A percentile compares a stretch with the other conserved stretches of the same genome.
Evolutionary conservation across 352 stramenopile genomes (phyloP).

Genomic region (Globisporangium heterothallicum): DNA sequence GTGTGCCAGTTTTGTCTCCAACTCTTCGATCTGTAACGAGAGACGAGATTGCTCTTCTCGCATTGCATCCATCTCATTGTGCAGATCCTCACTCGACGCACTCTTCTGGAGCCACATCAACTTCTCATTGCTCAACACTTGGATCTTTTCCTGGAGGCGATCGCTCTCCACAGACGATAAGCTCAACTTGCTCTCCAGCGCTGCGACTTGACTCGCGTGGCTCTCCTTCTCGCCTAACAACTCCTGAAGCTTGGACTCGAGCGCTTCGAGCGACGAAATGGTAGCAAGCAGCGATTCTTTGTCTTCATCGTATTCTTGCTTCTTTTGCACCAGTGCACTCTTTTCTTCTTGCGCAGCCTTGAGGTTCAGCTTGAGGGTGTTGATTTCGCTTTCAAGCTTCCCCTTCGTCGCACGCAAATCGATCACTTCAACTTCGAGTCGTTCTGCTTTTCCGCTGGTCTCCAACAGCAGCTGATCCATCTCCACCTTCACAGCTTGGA

Average conservation of each 20-base stretch:
- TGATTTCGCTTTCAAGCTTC: slow-evolving; percentile 23
- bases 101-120: slow-evolving; percentile 19
- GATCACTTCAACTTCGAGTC: slow-evolving; percentile 34
- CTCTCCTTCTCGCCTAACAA: slow-evolving; percentile 5
- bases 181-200: slow-evolving; percentile 4
- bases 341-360: slow-evolving; percentile 22
- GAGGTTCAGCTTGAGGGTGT: slow-evolving; percentile 26
- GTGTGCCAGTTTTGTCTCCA: slow-evolving; percentile 11
- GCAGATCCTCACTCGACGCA: slow-evolving; percentile 20
- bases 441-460: slow-evolving; percentile 25
- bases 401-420: slow-evolving; percentile 33
- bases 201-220: slow-evolving; percentile 1
- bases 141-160: slow-evolving; percentile 7
- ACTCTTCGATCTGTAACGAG: slow-evolving; percentile 2
- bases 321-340: slow-evolving; percentile 20
- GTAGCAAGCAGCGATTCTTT: slow-evolving; percentile 13
- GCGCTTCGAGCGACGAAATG: slow-evolving; percentile 1
- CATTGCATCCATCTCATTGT: slow-evolving; percentile 18
- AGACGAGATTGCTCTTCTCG: slow-evolving; percentile 18
- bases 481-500: slow-evolving; percentile 17
- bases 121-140: slow-evolving; percentile 16
- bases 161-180: neutral
- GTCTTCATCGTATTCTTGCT: slow-evolving; percentile 19
- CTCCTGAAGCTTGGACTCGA: slow-evolving; percentile 10
- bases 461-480: slow-evolving; percentile 33